Evolutionary conservation across 768 basidiomycete genomes (phyloP).

Genomic region (Lyophyllum atratum): DNA sequence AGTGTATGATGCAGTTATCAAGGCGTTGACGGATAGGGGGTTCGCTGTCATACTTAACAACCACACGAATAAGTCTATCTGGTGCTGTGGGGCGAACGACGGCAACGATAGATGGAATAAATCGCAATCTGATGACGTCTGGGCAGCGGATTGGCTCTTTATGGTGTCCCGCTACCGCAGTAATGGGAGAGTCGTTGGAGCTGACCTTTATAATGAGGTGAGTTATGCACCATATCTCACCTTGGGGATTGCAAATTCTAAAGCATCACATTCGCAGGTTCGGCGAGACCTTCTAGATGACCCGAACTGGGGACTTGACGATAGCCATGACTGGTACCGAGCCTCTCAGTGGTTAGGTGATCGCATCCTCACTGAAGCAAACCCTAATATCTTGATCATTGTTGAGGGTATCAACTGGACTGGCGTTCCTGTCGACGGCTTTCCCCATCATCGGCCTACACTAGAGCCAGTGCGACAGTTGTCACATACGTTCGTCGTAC

Average conservation of each 20-base stretch:
- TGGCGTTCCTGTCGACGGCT: slow-evolving; percentile 16
- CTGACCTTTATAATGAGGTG: slow-evolving; percentile 18
- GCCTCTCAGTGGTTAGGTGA: slow-evolving; percentile 10
- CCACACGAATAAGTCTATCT: slow-evolving; percentile 16
- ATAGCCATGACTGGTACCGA: slow-evolving; percentile 12
- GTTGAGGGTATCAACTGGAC: slow-evolving; percentile 19
- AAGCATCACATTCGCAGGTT: slow-evolving; percentile 2
- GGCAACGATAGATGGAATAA: slow-evolving; percentile 19
- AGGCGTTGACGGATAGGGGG: slow-evolving; percentile 14
- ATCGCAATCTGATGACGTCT: slow-evolving; percentile 14
- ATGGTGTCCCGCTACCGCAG: slow-evolving; percentile 16
- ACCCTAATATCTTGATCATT: slow-evolving; percentile 16
- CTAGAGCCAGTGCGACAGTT: slow-evolving; percentile 13
- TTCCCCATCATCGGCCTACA: slow-evolving; percentile 17
- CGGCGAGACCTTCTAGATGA: slow-evolving; percentile 14
- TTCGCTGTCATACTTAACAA: slow-evolving; percentile 19
- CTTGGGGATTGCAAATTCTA: neutral
- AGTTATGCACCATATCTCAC: neutral
- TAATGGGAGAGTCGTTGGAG: slow-evolving; percentile 12
- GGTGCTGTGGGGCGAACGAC: slow-evolving; percentile 16
- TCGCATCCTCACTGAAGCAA: slow-evolving; percentile 15
- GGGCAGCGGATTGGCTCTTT: slow-evolving; percentile 16
- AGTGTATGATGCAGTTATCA: slow-evolving; percentile 14
- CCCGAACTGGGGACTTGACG: slow-evolving; percentile 12
- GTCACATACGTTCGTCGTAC: slow-evolving; percentile 13